Conservation (phyloP, 768 basidiomycete genomes). For the Leccinum longicurvipes region DNA sequence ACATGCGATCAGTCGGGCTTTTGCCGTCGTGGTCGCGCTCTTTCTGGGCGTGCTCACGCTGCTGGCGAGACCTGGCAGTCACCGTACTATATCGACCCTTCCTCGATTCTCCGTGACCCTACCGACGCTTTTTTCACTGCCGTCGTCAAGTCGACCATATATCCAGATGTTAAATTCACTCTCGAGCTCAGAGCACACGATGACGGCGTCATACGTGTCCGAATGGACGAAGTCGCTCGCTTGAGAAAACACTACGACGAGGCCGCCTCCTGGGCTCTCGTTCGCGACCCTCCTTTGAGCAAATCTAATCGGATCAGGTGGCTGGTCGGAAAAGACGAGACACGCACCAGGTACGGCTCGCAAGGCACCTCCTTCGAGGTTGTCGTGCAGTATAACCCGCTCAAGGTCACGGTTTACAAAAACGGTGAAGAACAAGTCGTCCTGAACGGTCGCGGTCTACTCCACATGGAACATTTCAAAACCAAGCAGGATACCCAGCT, state of each 20-base stretch:
- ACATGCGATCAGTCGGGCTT: conserved; percentile 93
- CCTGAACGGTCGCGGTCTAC: conserved; percentile 81
- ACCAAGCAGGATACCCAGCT: conserved; percentile 47
- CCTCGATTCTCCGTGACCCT: conserved; percentile 46
- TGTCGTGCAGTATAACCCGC: conserved; percentile 68
- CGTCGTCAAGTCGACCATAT: conserved; percentile 72
- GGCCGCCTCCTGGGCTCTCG: conserved; percentile 84
- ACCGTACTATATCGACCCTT: conserved; percentile 76
- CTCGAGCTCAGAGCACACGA: conserved; percentile 82
- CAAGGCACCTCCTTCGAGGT: conserved; percentile 62
- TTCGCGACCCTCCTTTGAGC: conserved; percentile 66
- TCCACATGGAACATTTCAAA: conserved; percentile 99
- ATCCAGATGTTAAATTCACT: conserved; percentile 79
- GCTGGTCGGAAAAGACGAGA: conserved; percentile 61
- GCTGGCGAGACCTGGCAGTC: conserved; percentile 66
- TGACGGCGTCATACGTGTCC: conserved; percentile 85
- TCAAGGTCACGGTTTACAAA: conserved; percentile 69
- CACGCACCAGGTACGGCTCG: conserved; percentile 61
- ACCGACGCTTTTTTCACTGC: conserved; percentile 67
- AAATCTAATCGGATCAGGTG: conserved; percentile 48
- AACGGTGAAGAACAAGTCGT: conserved; percentile 82
- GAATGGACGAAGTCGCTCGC: conserved; percentile 86
- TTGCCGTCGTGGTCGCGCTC: conserved; percentile 85
- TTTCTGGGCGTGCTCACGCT: conserved; percentile 69
- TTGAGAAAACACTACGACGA: conserved; percentile 88